Evolutionary conservation across 2,329 filamentous ascomycete genomes (phyloP).

Genomic region (Aspergillus brasiliensis): DNA sequence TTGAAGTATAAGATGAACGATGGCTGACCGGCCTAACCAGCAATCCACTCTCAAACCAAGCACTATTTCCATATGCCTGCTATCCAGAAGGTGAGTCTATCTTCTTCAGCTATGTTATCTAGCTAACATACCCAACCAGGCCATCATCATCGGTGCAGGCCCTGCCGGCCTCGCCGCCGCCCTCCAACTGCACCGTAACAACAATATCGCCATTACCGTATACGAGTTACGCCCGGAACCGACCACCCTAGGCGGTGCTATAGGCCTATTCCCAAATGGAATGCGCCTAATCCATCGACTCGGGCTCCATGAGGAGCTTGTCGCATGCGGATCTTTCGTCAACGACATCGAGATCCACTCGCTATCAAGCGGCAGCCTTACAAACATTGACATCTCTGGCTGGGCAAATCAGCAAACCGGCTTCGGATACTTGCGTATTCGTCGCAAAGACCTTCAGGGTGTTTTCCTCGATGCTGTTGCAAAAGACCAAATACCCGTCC

Average conservation of each 20-base stretch:
- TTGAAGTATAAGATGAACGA: not conserved
- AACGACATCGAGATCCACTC: not conserved
- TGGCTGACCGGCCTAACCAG: not conserved
- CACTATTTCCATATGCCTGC: not conserved
- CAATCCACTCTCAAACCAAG: not conserved
- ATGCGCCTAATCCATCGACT: slow-evolving; percentile 30
- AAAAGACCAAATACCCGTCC: slow-evolving; percentile 10
- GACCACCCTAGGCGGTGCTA: slow-evolving; percentile 33
- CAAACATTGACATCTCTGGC: not conserved
- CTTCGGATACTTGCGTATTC: slow-evolving; percentile 31
- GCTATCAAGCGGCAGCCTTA: not conserved
- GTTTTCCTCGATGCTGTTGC: slow-evolving; percentile 23
- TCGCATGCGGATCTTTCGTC: slow-evolving; percentile 13
- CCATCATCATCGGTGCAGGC: slow-evolving; percentile 26
- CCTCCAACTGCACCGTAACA: slow-evolving; percentile 19
- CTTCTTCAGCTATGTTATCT: not conserved
- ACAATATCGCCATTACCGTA: slow-evolving; percentile 21
- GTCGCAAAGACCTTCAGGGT: slow-evolving; percentile 30
- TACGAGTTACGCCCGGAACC: slow-evolving; percentile 34
- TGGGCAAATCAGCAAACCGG: slow-evolving; percentile 19
- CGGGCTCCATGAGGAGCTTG: slow-evolving; percentile 22
- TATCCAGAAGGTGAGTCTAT: not conserved
- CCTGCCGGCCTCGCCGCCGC: slow-evolving; percentile 25
- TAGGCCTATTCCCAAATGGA: slow-evolving; percentile 35
- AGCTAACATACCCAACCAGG: slow-evolving; percentile 7